Evolutionary conservation across 2,329 filamentous ascomycete genomes (phyloP).

Genomic region (Simplicillium aogashimaense): DNA sequence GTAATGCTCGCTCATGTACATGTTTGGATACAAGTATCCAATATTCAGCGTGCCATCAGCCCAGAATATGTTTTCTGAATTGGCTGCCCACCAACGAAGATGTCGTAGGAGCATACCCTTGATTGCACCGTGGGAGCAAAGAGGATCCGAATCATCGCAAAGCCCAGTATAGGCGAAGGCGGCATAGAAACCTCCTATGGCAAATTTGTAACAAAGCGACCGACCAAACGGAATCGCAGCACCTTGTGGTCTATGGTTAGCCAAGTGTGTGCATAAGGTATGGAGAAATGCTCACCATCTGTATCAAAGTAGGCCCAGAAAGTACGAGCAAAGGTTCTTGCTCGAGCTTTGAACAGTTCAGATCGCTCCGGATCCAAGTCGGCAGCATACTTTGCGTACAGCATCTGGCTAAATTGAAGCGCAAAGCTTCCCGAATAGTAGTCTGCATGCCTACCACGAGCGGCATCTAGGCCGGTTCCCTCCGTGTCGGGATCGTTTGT

Average conservation of each 20-base stretch:
- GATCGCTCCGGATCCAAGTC: conserved; percentile 27
- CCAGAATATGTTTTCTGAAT: conserved; percentile 33
- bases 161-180: conserved; percentile 32
- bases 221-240: conserved; percentile 41
- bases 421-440: conserved; percentile 46
- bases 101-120: conserved; percentile 41
- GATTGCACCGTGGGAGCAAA: conserved; percentile 25
- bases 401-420: conserved; percentile 38
- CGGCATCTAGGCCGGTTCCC: conserved; percentile 5
- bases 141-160: conserved; percentile 20
- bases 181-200: conserved; percentile 37
- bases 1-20: conserved; percentile 46
- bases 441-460: conserved; percentile 29
- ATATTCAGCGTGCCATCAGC: conserved; percentile 39
- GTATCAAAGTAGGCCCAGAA: conserved; percentile 40
- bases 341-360: conserved; percentile 24
- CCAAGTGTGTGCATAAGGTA: rapidly evolving
- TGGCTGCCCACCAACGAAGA: conserved; percentile 35
- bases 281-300: conserved; percentile 20
- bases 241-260: conserved; percentile 19
- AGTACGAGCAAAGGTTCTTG: conserved; percentile 25
- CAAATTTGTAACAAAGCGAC: conserved; percentile 40
- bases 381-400: conserved; percentile 31
- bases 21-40: conserved; percentile 31
- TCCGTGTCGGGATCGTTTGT: conserved; percentile 10